Evolutionary conservation across 768 basidiomycete genomes (phyloP).

Genomic region (Jaapia argillacea): DNA sequence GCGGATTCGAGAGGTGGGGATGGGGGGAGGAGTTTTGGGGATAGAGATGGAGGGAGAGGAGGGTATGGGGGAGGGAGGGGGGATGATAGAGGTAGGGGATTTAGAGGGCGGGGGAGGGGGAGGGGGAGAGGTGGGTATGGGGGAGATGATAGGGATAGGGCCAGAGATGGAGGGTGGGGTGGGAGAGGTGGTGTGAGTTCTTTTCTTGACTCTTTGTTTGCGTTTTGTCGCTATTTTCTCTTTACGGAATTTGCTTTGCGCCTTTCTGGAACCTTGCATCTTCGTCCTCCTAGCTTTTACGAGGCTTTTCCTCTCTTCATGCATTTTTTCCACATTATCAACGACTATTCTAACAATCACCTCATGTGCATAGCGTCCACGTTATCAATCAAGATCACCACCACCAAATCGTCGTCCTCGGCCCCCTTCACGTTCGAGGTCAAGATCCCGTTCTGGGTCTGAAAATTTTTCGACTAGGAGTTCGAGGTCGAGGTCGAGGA

Average conservation of each 20-base stretch:
- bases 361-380: too few relatives aligned
- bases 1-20: constrained; percentile 60
- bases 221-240: constrained; percentile 4
- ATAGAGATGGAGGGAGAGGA: background rate
- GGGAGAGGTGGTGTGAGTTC: constrained; percentile 40
- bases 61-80: constrained; percentile 23
- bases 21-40: too few relatives aligned
- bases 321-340: too few relatives aligned
- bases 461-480: constrained; percentile 17
- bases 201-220: constrained; percentile 3
- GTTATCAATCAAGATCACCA: too few relatives aligned
- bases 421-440: constrained; percentile 14
- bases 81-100: constrained; percentile 43
- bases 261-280: too few relatives aligned
- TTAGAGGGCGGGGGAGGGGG: constrained; percentile 40
- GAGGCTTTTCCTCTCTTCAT: too few relatives aligned
- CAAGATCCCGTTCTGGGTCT: constrained; percentile 13
- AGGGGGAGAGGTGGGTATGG: constrained; percentile 36
- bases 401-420: constrained; percentile 12
- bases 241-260: too few relatives aligned
- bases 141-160: constrained; percentile 33
- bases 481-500: too few relatives aligned
- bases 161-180: constrained; percentile 58
- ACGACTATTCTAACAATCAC: too few relatives aligned
- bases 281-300: too few relatives aligned